Evolutionary conservation across 345 rosid species (phyloP), one percentile per base, ranked within the genome.

Genomic region (Triadica sebifera): DNA sequence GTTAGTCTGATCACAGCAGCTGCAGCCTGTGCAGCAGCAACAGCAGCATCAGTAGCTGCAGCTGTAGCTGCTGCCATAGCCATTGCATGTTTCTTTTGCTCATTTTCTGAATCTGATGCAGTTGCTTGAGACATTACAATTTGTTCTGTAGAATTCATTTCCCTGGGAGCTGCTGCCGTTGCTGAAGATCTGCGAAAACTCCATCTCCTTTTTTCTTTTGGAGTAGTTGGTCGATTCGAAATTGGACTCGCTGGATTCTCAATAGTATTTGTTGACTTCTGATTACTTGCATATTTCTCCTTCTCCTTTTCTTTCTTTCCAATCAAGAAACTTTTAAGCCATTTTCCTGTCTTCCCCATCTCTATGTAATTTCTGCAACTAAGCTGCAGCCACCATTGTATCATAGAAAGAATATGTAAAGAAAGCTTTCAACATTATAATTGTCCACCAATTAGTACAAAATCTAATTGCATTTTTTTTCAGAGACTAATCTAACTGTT

Each of bases 161-260:
- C 87, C 75, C 76, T 82, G 29, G 75, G 73, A 47, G 81, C 83
- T 71, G 84, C 79, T 49, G 80, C 78, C 0, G 91, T 64, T 8
- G 97, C 91, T 0, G 97, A 88, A 12, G 99, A 89, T 73, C 97
- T 86, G 64, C 94, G 83, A 60, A 94, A 92, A 84, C 98, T 94
- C 97, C 97, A 94, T 67, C 97, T 84, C 75, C 84, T 79, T 80
- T 89, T 94, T 77, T 94, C 99, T 53, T 85, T 89, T 1, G 93
- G 91, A 74, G 94, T 89, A 8, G 83, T 73, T 38, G 93, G 91
- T 39, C 75, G 76, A 37, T 77, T 57, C 13, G 74, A 58, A 70
- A 78, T 78, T 0, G 93, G 89, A 65, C 89, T 90, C 38, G 65
- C 67, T 12, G 85, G 86, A 84, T 79, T 84, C 57, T 85, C 88